Base-by-base conservation (phyloP, 495 filamentous ascomycete species). In the Penicillium bovifimosum region DNA sequence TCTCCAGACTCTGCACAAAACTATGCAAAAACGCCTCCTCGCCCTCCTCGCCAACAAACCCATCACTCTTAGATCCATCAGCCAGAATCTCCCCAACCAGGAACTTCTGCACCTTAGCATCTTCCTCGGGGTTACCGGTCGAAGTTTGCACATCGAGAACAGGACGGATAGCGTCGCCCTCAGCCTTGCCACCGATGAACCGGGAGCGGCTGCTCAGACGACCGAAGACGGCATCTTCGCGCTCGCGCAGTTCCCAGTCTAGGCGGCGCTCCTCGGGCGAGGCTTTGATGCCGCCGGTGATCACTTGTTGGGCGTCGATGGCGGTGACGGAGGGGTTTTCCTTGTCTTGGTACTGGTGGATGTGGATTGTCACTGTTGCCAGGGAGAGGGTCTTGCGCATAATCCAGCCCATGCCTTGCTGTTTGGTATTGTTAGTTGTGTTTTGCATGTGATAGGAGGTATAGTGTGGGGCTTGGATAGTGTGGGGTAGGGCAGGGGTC, bases 321-420 rank as follows among this genome's bases (percentile, higher is more conserved):
- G 89, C 87, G 49, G 79, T 75, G 6, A 78, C 59, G 10, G 62
- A 59, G 3, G 70, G 56, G 28, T 75, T 67, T 5, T 65, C 62
- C 11, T 65, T 52, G 71, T 79, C 49, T 17, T 71, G 66, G 75
- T 80, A 90, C 60, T 90, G 78, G 58, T 81, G 81, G 52, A 88
- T 62, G 44, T 80, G 58, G 18, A 95, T 81, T 10, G 86, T 90
- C 16, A 96, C 66, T 26, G 83, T 88, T 2, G 91, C 87, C 8
- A 83, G 61, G 56, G 69, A 60, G 67, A 96, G 84, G 41, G 80
- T 79, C 74, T 86, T 90, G 70, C 93, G 92, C 32, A 81, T 78
- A 47, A 90, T 57, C 87, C 87, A 98, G 76, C 83, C 68, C 46
- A 98, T 73, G 70, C 86, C 86, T 82, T 96, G 93, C 73, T 83